Percentiles rank a stretch among this genome's conserved stretches.
phyloP scores from a whole-genome alignment of 352 stramenopile genomes.

The Phytopythium mirpurense region DNA sequence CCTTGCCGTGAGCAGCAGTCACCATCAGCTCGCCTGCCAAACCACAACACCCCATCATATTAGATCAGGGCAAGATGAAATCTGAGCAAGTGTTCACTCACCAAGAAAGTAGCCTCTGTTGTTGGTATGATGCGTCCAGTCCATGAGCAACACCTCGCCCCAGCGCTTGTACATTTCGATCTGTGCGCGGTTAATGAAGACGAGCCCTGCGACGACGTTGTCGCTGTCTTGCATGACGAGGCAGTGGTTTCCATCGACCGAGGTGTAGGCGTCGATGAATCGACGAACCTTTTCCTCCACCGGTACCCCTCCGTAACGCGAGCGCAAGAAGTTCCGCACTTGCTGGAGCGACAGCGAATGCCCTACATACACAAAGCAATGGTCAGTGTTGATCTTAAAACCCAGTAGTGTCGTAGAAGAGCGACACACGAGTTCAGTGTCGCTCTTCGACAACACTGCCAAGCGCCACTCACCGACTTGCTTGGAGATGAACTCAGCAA shows the following conservation, averaged over 20 bases:
- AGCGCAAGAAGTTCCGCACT: background rate
- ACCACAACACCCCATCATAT: too few species aligned
- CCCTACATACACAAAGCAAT: background rate
- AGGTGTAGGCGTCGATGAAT: background rate
- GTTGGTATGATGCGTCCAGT: conserved; percentile 23
- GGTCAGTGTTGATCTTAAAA: background rate
- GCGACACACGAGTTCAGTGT: background rate
- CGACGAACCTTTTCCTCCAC: background rate
- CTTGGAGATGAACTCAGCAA: background rate
- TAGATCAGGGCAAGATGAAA: background rate
- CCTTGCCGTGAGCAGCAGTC: conserved; percentile 11
- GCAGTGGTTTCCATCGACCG: background rate
- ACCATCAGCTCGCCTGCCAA: conserved; percentile 16
- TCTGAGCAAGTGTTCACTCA: background rate
- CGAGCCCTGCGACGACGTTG: conserved; percentile 6
- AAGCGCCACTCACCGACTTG: conserved; percentile 1
- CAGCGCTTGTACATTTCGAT: conserved; percentile 10
- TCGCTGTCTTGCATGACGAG: conserved; percentile 9
- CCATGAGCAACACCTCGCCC: conserved; percentile 14
- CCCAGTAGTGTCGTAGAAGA: background rate
- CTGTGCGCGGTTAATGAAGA: conserved; percentile 12
- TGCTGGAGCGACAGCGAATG: background rate
- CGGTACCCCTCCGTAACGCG: background rate
- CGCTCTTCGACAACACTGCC: background rate
- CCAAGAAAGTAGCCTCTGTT: conserved; percentile 17